Percentiles rank a stretch among this genome's conserved stretches.
phyloP scores from a whole-genome alignment of 768 basidiomycete species.

The Auricularia auricula-judae region DNA sequence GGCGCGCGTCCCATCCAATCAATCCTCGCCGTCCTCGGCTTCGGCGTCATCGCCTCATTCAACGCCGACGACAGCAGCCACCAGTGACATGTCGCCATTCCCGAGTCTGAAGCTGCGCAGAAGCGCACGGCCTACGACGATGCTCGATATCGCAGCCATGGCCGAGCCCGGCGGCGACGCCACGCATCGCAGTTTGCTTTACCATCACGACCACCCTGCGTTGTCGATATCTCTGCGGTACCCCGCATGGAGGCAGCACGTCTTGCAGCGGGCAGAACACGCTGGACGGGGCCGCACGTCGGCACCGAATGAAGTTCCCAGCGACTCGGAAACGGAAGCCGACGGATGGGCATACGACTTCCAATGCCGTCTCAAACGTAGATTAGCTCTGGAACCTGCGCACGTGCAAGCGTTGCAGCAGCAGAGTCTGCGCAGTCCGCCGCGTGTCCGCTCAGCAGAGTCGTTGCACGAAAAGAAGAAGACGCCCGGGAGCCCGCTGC shows the following conservation, averaged over 20 bases:
- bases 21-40: not conserved
- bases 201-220: not conserved
- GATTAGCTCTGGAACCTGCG: not conserved
- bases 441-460: not conserved
- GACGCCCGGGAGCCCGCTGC: not conserved
- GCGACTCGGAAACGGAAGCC: not conserved
- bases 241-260: not conserved
- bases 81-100: not conserved
- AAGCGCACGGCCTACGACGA: not conserved
- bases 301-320: not conserved
- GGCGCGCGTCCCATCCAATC: not conserved
- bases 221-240: not conserved
- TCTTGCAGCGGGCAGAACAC: not conserved
- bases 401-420: not conserved
- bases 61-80: not conserved
- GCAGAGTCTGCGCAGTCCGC: not conserved
- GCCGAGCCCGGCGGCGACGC: not conserved
- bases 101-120: not conserved
- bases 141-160: not conserved
- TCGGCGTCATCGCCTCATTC: not conserved
- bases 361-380: not conserved
- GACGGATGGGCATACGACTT: slow-evolving; percentile 1
- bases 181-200: not conserved
- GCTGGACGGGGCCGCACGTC: not conserved
- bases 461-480: not conserved